A percentile compares a stretch with the other conserved stretches of the same genome.
Evolutionary conservation across 371 early-diverging fungal species (phyloP).

Genomic region (Syncephalis fuscata): DNA sequence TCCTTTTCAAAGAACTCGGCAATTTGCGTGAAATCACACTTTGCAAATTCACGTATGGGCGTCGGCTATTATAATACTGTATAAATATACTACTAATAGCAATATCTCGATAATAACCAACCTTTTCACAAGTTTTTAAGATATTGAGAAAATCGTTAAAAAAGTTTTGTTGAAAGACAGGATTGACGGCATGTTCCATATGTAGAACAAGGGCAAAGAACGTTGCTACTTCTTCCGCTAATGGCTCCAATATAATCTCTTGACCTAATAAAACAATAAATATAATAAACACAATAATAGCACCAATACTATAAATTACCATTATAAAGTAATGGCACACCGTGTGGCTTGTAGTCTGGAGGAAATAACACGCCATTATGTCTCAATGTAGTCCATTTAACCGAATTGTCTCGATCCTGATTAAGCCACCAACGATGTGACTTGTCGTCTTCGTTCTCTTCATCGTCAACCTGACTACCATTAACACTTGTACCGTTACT

Average conservation of each 20-base stretch:
- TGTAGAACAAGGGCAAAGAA: slow-evolving; percentile 83
- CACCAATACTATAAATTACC: slow-evolving; percentile 41
- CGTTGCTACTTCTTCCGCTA: slow-evolving; percentile 86
- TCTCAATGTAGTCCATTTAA: slow-evolving; percentile 75
- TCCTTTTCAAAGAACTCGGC: slow-evolving; percentile 56
- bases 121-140: slow-evolving; percentile 40
- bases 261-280: slow-evolving; percentile 14
- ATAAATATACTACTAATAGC: neutral
- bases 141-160: slow-evolving; percentile 69
- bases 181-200: slow-evolving; percentile 72
- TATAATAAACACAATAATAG: no score
- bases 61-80: slow-evolving; percentile 20
- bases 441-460: slow-evolving; percentile 23
- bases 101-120: slow-evolving; percentile 11
- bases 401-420: slow-evolving; percentile 24
- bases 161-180: slow-evolving; percentile 78
- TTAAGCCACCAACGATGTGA: slow-evolving; percentile 34
- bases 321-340: slow-evolving; percentile 73
- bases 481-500: neutral
- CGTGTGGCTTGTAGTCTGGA: slow-evolving; percentile 84
- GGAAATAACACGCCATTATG: slow-evolving; percentile 89
- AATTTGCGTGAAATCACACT: slow-evolving; percentile 86
- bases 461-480: slow-evolving; percentile 1
- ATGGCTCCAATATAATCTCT: slow-evolving; percentile 49
- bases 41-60: slow-evolving; percentile 56